phyloP scores from a whole-genome alignment of 768 basidiomycete genomes.

The Collybia mongolica region DNA sequence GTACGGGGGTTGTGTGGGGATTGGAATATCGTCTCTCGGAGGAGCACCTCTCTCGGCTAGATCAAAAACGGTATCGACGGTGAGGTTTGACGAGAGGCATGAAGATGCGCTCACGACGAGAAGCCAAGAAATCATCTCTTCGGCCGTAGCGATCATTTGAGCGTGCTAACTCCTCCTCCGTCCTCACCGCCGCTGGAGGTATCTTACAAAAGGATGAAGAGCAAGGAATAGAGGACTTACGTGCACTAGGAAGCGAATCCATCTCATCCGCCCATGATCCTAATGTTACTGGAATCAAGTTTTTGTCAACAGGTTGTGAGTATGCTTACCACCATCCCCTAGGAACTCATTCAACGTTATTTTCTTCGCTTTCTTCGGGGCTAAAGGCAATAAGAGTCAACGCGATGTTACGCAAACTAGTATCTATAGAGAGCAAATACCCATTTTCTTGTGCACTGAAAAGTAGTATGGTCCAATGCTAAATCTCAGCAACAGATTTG shows the following conservation, averaged over 20 bases:
- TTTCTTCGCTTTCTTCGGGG: slow-evolving; percentile 92
- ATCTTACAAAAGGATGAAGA: slow-evolving; percentile 9
- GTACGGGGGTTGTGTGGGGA: slow-evolving; percentile 93
- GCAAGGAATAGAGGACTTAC: slow-evolving; percentile 49
- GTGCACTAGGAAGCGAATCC: slow-evolving; percentile 89
- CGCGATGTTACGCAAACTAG: neutral
- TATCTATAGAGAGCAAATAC: slow-evolving; percentile 6
- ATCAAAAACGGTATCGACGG: slow-evolving; percentile 6
- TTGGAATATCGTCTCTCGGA: slow-evolving; percentile 87
- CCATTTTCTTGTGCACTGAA: slow-evolving; percentile 15
- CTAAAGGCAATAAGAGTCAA: slow-evolving; percentile 32
- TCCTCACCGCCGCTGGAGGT: slow-evolving; percentile 61
- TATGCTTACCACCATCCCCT: slow-evolving; percentile 72
- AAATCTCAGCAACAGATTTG: slow-evolving; percentile 18
- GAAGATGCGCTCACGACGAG: slow-evolving; percentile 54
- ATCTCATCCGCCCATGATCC: slow-evolving; percentile 99
- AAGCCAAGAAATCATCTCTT: slow-evolving; percentile 63
- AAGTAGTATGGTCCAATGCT: slow-evolving; percentile 2
- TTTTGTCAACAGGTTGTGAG: slow-evolving; percentile 14
- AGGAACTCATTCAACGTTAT: slow-evolving; percentile 93
- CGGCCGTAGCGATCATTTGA: slow-evolving; percentile 54
- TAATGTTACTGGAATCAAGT: slow-evolving; percentile 29
- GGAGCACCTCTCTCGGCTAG: slow-evolving; percentile 57
- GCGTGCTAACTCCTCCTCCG: slow-evolving; percentile 61
- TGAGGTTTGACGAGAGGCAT: slow-evolving; percentile 3